Base-by-base conservation (phyloP, 2,329 filamentous ascomycete genomes). In the Fusarium setosum region DNA sequence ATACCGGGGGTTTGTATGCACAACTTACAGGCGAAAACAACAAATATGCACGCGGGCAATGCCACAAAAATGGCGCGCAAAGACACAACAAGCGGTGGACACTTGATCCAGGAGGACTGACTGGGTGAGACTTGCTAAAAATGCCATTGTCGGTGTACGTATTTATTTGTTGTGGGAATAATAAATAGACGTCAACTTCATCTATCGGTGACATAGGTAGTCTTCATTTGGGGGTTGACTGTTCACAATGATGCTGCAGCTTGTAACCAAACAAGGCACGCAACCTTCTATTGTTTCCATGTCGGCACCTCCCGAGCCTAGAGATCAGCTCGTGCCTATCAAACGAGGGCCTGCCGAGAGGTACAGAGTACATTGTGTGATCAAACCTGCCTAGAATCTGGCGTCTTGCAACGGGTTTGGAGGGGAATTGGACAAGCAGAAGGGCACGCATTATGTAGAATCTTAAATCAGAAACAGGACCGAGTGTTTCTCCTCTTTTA, bases 11-110 rank as follows among this genome's bases (percentile, higher is more conserved):
- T 44, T 35, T 47, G 24, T 29, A 58, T 63, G 32, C 61, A 58
- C 26, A 38, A 63, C 42, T 63, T 48, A 35, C 34, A 64, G 26
- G n/a, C 17, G 42, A 65, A 53, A 64, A 64, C 47, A 61, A 61
- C 41, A 64, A 65, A 60, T 53, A 65, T 61, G 57, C 41, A 50
- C 48, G 55, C 24, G 42, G 49, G 53, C 17, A 37, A 59, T 60
- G 51, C 48, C 32, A 37, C 55, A 56, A 52, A 44, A 59, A 65
- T 49, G 44, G 55, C 50, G 61, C 45, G 50, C 51, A 56, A 35
- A 55, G 50, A 56, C 48, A 53, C 18, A 52, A 54, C 35, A 52
- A 55, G 40, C 47, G 45, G 50, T 48, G 37, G 45, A 31, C n/a
- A 26, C 35, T 51, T 44, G 35, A 24, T n/a, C 41, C 37, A 23